These are phyloP conservation scores for Entomortierella parvispora DNA, from an alignment of 192 early-diverging fungal species.

Conservation along the genomic window DNA sequence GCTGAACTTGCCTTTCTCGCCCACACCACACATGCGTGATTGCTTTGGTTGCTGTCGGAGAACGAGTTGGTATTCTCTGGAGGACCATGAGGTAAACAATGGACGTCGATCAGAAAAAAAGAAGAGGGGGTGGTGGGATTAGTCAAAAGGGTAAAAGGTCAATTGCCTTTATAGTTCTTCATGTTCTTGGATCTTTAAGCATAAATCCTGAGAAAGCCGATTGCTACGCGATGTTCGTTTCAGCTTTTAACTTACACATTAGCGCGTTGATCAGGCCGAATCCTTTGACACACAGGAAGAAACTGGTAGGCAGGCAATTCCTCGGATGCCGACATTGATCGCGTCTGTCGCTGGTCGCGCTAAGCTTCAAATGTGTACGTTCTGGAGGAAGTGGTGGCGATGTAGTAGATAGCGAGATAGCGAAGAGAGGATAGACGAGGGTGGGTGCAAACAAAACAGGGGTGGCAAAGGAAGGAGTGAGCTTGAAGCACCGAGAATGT, in stretches of 20 bases:
- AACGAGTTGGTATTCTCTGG: conserved; percentile 66
- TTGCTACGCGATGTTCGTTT: too few relatives aligned
- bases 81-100: neutral
- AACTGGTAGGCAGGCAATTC: conserved; percentile 48
- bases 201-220: conserved; percentile 9
- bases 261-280: conserved; percentile 59
- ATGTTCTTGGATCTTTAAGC: neutral
- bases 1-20: conserved; percentile 84
- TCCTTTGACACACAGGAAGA: conserved; percentile 52
- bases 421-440: neutral
- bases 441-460: neutral
- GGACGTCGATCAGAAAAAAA: neutral
- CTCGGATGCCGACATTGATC: conserved; percentile 38
- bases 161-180: too few relatives aligned
- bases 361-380: neutral
- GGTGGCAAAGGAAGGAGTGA: neutral
- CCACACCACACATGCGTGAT: conserved; percentile 92
- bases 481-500: neutral
- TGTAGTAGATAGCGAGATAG: neutral
- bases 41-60: conserved; percentile 90
- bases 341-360: neutral
- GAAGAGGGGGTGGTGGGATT: neutral
- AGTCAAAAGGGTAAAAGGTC: too few relatives aligned
- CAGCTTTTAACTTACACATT: too few relatives aligned
- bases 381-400: neutral